phyloP scores from a whole-genome alignment of 2,329 filamentous ascomycete species.

The Aaosphaeria pasadenensis region DNA sequence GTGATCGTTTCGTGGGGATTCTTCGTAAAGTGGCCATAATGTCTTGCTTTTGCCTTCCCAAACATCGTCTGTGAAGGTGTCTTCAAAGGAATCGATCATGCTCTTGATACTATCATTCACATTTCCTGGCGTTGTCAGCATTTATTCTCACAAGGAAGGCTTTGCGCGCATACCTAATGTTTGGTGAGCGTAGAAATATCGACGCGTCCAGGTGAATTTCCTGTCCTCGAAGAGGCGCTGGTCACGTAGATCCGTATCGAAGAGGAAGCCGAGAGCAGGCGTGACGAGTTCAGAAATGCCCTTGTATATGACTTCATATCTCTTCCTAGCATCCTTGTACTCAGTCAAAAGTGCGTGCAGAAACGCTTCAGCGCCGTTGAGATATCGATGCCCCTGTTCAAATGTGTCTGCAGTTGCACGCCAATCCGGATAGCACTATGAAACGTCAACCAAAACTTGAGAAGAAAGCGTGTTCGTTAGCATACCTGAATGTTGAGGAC shows the following conservation, averaged over 20 bases:
- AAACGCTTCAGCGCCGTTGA: slow-evolving; percentile 62
- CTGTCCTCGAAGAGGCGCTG: slow-evolving; percentile 60
- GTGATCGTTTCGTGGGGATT: slow-evolving; percentile 44
- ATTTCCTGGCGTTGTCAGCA: slow-evolving; percentile 43
- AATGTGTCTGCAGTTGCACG: slow-evolving; percentile 55
- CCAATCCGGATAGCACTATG: slow-evolving; percentile 46
- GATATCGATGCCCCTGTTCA: slow-evolving; percentile 54
- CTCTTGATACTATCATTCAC: slow-evolving; percentile 59
- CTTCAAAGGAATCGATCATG: slow-evolving; percentile 56
- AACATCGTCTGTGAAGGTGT: slow-evolving; percentile 58
- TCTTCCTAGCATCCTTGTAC: slow-evolving; percentile 58
- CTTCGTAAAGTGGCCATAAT: slow-evolving; percentile 55
- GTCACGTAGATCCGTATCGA: slow-evolving; percentile 54
- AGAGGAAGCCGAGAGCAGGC: slow-evolving; percentile 59
- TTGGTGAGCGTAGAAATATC: slow-evolving; percentile 64
- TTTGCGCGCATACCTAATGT: slow-evolving; percentile 26
- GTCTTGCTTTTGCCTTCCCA: slow-evolving; percentile 56
- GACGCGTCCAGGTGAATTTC: slow-evolving; percentile 58
- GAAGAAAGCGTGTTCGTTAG: too few species aligned
- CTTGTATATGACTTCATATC: slow-evolving; percentile 57
- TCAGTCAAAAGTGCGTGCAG: slow-evolving; percentile 57
- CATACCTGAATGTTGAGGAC: slow-evolving; percentile 47
- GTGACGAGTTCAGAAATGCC: slow-evolving; percentile 59
- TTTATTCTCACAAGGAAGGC: too few species aligned
- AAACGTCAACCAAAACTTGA: too few species aligned